Percentiles rank a stretch among this genome's conserved stretches.
These are phyloP conservation scores for Melanomma pulvis-pyrius DNA, from an alignment of 495 filamentous ascomycete genomes.

Conservation along the genomic window DNA sequence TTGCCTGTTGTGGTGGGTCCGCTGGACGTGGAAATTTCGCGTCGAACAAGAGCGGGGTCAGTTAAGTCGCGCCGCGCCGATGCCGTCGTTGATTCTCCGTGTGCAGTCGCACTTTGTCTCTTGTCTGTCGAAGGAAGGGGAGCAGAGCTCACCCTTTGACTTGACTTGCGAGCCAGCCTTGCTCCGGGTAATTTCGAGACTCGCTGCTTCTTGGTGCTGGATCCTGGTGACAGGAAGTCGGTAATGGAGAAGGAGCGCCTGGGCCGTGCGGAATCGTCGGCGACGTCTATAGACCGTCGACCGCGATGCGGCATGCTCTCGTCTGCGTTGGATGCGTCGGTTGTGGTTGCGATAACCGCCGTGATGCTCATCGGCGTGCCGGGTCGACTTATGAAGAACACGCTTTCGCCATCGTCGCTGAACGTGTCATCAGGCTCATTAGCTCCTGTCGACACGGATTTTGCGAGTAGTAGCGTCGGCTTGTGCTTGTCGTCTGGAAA, in stretches of 20 bases:
- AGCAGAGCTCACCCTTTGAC: conserved; percentile 39
- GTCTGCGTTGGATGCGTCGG: conserved; percentile 2
- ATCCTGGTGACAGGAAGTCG: conserved; percentile 41
- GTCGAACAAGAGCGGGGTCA: conserved; percentile 35
- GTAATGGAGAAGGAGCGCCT: conserved; percentile 48
- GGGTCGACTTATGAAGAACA: conserved; percentile 40
- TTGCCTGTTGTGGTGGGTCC: conserved; percentile 5
- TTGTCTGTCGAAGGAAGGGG: conserved; percentile 41
- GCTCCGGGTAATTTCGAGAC: conserved; percentile 30
- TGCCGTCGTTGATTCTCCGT: conserved; percentile 34
- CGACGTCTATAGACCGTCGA: conserved; percentile 2
- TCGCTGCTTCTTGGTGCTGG: conserved; percentile 41
- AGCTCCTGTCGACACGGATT: conserved; percentile 33
- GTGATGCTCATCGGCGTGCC: conserved; percentile 35
- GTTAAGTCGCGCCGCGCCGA: conserved; percentile 44
- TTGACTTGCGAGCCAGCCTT: conserved; percentile 36
- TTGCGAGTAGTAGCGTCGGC: conserved; percentile 42
- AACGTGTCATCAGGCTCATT: conserved; percentile 40
- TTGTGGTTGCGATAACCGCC: conserved; percentile 23
- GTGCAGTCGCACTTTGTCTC: conserved; percentile 31
- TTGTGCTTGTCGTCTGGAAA: conserved; percentile 43
- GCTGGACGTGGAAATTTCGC: conserved; percentile 38
- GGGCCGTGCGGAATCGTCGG: conserved; percentile 21
- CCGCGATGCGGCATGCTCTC: conserved; percentile 5
- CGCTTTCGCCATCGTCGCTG: conserved; percentile 37